These are phyloP conservation scores for Umbelopsis sp. DNA, from an alignment of 192 early-diverging fungal genomes.

Conservation along the genomic window DNA sequence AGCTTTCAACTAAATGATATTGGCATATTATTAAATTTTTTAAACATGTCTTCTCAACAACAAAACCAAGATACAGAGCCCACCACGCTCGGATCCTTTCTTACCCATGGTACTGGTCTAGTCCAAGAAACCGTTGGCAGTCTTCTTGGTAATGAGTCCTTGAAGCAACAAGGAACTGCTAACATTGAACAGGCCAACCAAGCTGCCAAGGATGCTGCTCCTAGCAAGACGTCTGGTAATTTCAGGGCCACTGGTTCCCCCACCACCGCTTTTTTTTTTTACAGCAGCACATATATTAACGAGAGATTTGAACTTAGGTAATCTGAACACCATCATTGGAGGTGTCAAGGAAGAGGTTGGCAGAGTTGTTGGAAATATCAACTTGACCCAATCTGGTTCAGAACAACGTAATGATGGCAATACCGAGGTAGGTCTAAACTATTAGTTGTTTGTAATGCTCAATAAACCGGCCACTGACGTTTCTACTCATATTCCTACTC, in stretches of 20 bases:
- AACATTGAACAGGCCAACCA: slow-evolving; percentile 29
- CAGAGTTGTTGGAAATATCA: slow-evolving; percentile 14
- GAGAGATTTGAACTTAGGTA: background rate
- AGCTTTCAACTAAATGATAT: too few relatives aligned
- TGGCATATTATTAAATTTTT: background rate
- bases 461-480: too few relatives aligned
- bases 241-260: too few relatives aligned
- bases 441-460: too few relatives aligned
- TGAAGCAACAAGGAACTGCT: slow-evolving; percentile 36
- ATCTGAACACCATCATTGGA: slow-evolving; percentile 2
- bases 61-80: slow-evolving; percentile 13
- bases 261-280: too few relatives aligned
- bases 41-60: slow-evolving; percentile 22
- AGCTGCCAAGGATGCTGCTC: background rate
- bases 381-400: slow-evolving; percentile 18
- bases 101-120: slow-evolving; percentile 36
- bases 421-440: background rate
- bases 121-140: slow-evolving; percentile 43
- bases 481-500: too few relatives aligned
- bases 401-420: slow-evolving; percentile 18
- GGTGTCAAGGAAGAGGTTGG: slow-evolving; percentile 22
- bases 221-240: slow-evolving; percentile 3
- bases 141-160: slow-evolving; percentile 34
- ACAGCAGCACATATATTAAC: background rate
- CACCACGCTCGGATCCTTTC: slow-evolving; percentile 20